Percentiles rank a stretch among this genome's conserved stretches.
Evolutionary conservation across 139 green algal species (phyloP).

Genomic region (Picochlorum costavermella): DNA sequence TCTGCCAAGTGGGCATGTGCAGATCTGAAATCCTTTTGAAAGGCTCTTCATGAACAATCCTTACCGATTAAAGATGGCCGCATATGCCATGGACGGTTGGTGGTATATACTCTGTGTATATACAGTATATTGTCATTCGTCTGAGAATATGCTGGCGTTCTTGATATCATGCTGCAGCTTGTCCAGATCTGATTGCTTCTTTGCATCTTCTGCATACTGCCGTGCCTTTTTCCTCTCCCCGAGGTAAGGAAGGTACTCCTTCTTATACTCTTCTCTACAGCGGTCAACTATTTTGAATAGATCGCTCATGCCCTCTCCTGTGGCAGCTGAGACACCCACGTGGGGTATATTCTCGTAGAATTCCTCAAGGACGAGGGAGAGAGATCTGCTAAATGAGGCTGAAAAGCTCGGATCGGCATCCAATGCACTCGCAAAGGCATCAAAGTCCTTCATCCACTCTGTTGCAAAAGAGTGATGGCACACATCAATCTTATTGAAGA

Average conservation of each 20-base stretch:
- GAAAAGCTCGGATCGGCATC: slow-evolving; percentile 69
- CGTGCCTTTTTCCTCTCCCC: slow-evolving; percentile 28
- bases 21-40: too few relatives aligned
- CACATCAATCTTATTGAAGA: slow-evolving; percentile 98
- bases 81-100: too few relatives aligned
- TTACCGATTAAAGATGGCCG: too few relatives aligned
- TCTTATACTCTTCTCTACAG: slow-evolving; percentile 58
- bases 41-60: too few relatives aligned
- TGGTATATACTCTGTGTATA: too few relatives aligned
- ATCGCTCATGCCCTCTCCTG: slow-evolving; percentile 80
- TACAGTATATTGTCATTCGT: too few relatives aligned
- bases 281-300: slow-evolving; percentile 60
- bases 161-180: slow-evolving; percentile 42
- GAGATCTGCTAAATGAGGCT: slow-evolving; percentile 58
- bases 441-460: slow-evolving; percentile 91
- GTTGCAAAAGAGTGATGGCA: slow-evolving; percentile 70
- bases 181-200: slow-evolving; percentile 43
- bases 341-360: slow-evolving; percentile 80
- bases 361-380: slow-evolving; percentile 85
- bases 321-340: slow-evolving; percentile 84
- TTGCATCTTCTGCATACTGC: slow-evolving; percentile 30
- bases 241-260: slow-evolving; percentile 63
- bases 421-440: slow-evolving; percentile 67
- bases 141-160: not conserved
- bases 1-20: too few relatives aligned